Conservation (phyloP, 2,329 filamentous ascomycete species). For the Trichoderma sp. region DNA sequence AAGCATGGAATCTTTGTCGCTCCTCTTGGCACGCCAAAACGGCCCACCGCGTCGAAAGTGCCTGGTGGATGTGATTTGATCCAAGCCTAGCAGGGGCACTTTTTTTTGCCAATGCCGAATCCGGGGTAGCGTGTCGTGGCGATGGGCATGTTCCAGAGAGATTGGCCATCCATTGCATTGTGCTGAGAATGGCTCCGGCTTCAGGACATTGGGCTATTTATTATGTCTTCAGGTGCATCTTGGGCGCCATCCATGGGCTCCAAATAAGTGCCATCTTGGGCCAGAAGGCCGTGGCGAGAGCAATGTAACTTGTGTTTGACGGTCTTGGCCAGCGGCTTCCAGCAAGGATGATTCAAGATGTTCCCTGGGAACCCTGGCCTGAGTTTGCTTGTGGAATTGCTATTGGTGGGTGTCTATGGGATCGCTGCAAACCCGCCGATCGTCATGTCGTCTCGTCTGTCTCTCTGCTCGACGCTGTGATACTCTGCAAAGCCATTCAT, state of each 20-base stretch:
- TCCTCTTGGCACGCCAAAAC: background rate
- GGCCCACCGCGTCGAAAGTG: background rate
- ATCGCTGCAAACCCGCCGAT: background rate
- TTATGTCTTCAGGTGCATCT: background rate
- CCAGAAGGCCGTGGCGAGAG: background rate
- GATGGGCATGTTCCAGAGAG: background rate
- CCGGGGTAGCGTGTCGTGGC: conserved; percentile 3
- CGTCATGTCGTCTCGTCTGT: background rate
- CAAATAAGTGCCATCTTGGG: background rate
- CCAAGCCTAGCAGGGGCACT: background rate
- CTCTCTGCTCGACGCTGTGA: background rate
- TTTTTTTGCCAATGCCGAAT: conserved; percentile 9
- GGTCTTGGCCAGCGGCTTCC: background rate
- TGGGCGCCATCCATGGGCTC: background rate
- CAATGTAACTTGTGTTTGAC: background rate
- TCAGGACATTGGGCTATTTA: background rate
- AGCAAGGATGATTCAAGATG: background rate
- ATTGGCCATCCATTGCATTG: background rate
- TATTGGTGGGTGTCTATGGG: background rate
- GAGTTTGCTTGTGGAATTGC: background rate
- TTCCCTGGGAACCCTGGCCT: background rate
- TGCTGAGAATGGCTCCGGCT: background rate
- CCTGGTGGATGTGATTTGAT: background rate
- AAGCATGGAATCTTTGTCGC: conserved; percentile 3
- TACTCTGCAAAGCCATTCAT: background rate